Base-by-base conservation (phyloP, 345 rosid genomes). In the Camelina laxa region DNA sequence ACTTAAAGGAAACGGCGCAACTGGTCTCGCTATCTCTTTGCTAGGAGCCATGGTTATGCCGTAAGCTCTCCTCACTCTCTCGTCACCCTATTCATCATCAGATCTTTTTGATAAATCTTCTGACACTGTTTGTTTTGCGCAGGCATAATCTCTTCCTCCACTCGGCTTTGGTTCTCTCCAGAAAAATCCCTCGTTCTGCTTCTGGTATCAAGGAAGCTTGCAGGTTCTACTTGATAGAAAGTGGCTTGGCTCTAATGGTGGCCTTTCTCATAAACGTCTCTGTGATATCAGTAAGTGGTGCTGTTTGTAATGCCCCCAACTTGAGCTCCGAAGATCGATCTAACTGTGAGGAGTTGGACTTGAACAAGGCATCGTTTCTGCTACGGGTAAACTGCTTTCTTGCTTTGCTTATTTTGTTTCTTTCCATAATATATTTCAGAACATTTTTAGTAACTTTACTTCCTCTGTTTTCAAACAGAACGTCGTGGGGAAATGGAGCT, bases 41-140 rank as follows among this genome's bases (percentile, higher is more conserved):
- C 93, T 95, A 2, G 99, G 99, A 27, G 99, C 97, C 63, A 95
- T 92, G 97, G 92, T 95, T 80, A 95, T 92, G 97, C 96, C 97
- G 97, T 94, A 84, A 17, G 99, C 77, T 33, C 30, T 24, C 27
- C 27, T 72, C 47, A 11, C 45, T 76, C 54, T 69, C 36, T 42
- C 55, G 41, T 65, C 33, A 65, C 35, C 67, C 20, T 14, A 68
- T 42, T 15, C 59, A 45, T 55, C n/a, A 24, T 19, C 47, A 21
- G 7, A 19, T 31, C 36, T 33, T 33, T 60, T 72, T 1, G 14
- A 20, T 53, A 42, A 14, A 27, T 44, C 13, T 42, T 61, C 20
- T 45, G 19, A 30, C 15, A 22, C 4, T 7, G 1, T 48, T 17
- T 19, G 7, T 6, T 63, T 38, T 56, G 19, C 3, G 1, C 75